phyloP scores from a whole-genome alignment of 768 basidiomycete species.

The Tricholoma sp. region DNA sequence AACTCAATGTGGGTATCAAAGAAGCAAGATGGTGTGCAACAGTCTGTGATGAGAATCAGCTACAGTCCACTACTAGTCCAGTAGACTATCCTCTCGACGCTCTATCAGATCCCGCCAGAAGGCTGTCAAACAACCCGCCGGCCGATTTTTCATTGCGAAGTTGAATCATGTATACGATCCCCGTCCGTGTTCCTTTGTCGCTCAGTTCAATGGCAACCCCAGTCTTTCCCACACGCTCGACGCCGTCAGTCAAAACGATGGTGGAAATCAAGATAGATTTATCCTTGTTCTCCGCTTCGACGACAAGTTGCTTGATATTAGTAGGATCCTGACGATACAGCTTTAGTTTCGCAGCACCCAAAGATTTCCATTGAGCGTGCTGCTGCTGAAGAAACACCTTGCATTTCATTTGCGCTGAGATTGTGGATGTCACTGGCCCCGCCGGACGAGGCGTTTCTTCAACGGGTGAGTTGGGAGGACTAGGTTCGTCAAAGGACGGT shows the following conservation, averaged over 20 bases:
- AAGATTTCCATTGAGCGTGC: constrained; percentile 96
- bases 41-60: constrained; percentile 6
- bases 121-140: constrained; percentile 76
- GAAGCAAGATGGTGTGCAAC: constrained; percentile 7
- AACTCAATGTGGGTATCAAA: constrained; percentile 5
- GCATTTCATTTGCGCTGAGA: constrained; percentile 94
- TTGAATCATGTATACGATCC: constrained; percentile 97
- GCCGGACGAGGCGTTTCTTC: constrained; percentile 44
- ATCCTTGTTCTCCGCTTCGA: constrained; percentile 76
- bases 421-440: constrained; percentile 70
- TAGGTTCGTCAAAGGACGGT: constrained; percentile 59
- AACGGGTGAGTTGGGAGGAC: constrained; percentile 81
- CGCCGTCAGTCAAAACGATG: constrained; percentile 92
- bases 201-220: constrained; percentile 96
- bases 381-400: constrained; percentile 95
- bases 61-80: not conserved
- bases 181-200: constrained; percentile 86
- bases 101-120: constrained; percentile 85
- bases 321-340: constrained; percentile 82
- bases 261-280: constrained; percentile 86
- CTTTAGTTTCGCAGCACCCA: constrained; percentile 84
- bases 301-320: constrained; percentile 94
- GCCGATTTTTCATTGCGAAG: constrained; percentile 86
- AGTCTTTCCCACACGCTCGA: constrained; percentile 98
- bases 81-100: constrained; percentile 10